Conservation (phyloP, 768 basidiomycete genomes). For the Podaxis carcinomalis region DNA sequence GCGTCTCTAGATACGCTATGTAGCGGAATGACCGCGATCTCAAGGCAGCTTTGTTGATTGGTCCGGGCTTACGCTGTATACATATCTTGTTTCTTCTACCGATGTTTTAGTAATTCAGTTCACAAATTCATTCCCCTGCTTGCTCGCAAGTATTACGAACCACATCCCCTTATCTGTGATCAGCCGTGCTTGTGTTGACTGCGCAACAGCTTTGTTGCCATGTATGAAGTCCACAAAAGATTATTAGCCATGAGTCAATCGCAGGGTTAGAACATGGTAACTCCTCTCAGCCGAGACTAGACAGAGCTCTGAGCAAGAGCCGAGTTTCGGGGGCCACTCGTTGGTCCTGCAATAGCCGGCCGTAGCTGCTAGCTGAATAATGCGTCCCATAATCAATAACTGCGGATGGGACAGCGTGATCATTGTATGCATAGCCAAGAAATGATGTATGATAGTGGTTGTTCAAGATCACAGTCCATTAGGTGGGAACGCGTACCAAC, state of each 20-base stretch:
- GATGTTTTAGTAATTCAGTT: slow-evolving; percentile 28
- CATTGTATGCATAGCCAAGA: not conserved
- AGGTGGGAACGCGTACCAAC: not conserved
- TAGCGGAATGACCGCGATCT: slow-evolving; percentile 14
- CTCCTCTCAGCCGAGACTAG: no score
- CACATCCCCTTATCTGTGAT: not conserved
- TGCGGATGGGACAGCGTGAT: not conserved
- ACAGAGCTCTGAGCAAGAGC: not conserved
- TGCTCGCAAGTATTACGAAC: slow-evolving; percentile 6
- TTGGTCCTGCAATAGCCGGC: not conserved
- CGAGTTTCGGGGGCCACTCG: not conserved
- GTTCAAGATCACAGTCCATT: not conserved
- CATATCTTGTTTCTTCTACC: slow-evolving; percentile 27
- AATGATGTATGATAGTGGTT: not conserved
- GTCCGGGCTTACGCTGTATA: slow-evolving; percentile 27
- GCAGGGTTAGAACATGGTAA: no score
- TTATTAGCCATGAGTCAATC: not conserved
- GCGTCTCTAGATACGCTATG: slow-evolving; percentile 32
- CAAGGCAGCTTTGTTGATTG: slow-evolving; percentile 50
- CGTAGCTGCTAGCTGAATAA: not conserved
- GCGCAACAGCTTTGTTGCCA: not conserved
- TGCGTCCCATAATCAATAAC: no score
- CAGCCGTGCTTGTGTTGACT: not conserved
- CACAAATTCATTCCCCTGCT: slow-evolving; percentile 20
- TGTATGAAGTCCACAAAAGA: not conserved